Conservation (phyloP, 73 alveolate genomes). For the Loxodes magnus region DNA sequence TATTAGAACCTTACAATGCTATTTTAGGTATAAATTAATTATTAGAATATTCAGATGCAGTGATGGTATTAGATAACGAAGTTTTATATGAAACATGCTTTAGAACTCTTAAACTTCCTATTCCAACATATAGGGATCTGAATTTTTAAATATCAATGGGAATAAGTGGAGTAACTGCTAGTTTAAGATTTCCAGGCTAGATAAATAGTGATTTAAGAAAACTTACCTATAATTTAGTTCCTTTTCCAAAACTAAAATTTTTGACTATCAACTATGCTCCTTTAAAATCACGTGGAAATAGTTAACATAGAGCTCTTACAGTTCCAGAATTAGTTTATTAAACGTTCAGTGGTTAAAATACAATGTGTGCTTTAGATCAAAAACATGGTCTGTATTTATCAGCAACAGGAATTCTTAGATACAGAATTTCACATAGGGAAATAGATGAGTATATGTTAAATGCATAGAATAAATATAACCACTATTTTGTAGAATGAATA, state of each 20-base stretch:
- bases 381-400: conserved; percentile 94
- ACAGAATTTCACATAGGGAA: conserved; percentile 94
- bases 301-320: conserved; percentile 94
- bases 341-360: conserved; percentile 97
- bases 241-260: conserved; percentile 99
- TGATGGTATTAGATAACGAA: conserved; percentile 94
- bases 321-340: conserved; percentile 97
- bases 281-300: conserved; percentile 90
- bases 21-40: conserved; percentile 89
- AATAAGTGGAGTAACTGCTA: conserved; percentile 93
- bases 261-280: conserved; percentile 99
- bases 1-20: conserved; percentile 95
- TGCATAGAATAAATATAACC: conserved; percentile 84
- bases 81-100: conserved; percentile 97
- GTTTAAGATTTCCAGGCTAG: conserved; percentile 97
- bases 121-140: conserved; percentile 97
- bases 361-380: conserved; percentile 98
- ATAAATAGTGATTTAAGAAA: conserved; percentile 94
- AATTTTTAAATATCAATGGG: conserved; percentile 94
- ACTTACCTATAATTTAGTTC: conserved; percentile 95
- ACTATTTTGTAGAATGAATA: conserved; percentile 94
- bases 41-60: conserved; percentile 94
- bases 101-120: conserved; percentile 92
- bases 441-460: conserved; percentile 91
- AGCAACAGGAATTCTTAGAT: conserved; percentile 96